Base-by-base conservation (phyloP, 768 basidiomycete species). In the Trametes cubensis region DNA sequence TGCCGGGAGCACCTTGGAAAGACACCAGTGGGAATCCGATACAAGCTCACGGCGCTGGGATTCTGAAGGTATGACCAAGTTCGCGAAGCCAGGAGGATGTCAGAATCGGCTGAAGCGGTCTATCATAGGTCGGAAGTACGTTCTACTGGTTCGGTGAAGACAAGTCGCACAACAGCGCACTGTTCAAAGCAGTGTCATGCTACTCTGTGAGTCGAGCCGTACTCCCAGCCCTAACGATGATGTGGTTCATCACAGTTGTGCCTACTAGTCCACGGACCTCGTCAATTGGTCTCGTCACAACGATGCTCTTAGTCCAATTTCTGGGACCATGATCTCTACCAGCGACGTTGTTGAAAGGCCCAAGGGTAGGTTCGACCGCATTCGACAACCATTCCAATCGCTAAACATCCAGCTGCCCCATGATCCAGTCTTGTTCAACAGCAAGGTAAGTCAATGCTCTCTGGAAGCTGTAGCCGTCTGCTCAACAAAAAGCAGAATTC, bases 71-170 rank as follows among this genome's bases (percentile, higher is more conserved):
- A 54, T 18, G 66, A 1, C 3, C 11, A 4, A 11, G 34, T 34
- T 34, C 34, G 34, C 38, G 15, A 4, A 13, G 4, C 42, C 45
- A 20, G 13, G 42, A 5, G 10, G 20, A 49, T 49, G 50, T 60
- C 38, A 34, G 30, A 47, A 8, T 48, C 34, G 28, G 17, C 39
- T 34, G 17, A 48, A 21, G 6, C 18, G 2, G 54, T 13, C 10
- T 30, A n/a, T 1, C 15, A 15, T 30, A 84, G 82, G 82, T 84
- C 60, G 81, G 76, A 25, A 79, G 79, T 13, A 83, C 80, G 1
- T 85, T 75, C 70, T 85, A 86, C 67, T 86, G 85, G 85, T 78
- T 79, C 57, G 85, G 85, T 13, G 85, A 86, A 73, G 85, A 87
- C 75, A 87, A 87, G 67, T 70, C 81, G 5, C 76, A 76, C 65